Conservation (phyloP, 345 rosid species). For the Eucalyptus viminalis region DNA sequence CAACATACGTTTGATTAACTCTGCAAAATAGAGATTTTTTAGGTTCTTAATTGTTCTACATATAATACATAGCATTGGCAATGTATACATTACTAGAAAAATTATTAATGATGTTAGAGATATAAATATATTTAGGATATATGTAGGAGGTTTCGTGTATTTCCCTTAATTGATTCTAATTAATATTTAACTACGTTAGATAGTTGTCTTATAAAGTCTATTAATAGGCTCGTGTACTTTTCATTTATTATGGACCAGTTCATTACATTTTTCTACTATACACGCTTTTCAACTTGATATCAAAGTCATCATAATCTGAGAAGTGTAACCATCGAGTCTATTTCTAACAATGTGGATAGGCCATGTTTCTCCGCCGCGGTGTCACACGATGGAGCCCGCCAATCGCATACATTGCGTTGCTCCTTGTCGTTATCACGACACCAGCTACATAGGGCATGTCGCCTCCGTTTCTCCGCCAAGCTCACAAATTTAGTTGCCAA, state of each 20-base stretch:
- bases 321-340: background rate
- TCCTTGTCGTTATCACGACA: no score
- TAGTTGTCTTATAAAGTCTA: no score
- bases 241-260: background rate
- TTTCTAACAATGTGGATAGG: background rate
- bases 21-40: no score
- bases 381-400: background rate
- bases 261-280: background rate
- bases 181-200: no score
- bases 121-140: background rate
- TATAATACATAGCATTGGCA: no score
- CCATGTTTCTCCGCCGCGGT: background rate
- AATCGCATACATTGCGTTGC: no score
- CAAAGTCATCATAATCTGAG: background rate
- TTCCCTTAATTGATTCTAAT: background rate
- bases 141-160: background rate
- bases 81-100: no score
- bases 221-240: background rate
- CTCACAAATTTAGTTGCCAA: no score
- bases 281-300: background rate
- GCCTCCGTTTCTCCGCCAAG: no score
- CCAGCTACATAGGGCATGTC: no score
- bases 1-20: no score
- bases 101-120: background rate
- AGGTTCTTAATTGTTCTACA: no score